A percentile compares a stretch with the other conserved stretches of the same genome.
These are phyloP conservation scores for Porodaedalea pini DNA, from an alignment of 1,284 basidiomycete genomes.

Conservation along the genomic window DNA sequence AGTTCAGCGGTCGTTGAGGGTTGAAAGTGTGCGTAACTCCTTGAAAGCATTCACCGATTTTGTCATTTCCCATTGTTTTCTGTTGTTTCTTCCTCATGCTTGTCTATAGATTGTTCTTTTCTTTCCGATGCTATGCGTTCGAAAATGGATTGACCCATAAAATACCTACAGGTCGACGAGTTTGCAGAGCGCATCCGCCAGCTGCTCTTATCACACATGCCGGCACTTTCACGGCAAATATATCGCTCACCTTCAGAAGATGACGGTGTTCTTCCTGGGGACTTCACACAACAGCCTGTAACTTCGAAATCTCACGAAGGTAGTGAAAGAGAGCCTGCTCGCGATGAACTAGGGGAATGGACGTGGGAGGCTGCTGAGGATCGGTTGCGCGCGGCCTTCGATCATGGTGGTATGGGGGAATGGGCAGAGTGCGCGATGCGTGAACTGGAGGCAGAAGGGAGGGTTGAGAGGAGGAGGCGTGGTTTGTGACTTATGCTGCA, in stretches of 20 bases:
- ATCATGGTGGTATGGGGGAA: slow-evolving; percentile 12
- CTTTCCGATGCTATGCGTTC: background rate
- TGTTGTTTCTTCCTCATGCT: background rate
- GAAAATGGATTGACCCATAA: background rate
- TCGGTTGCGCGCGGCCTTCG: slow-evolving; percentile 13
- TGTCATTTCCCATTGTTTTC: background rate
- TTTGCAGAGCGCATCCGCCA: slow-evolving; percentile 15
- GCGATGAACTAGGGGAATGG: background rate
- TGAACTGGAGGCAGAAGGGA: slow-evolving; percentile 16
- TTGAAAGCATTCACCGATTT: background rate
- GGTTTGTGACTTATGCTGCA: background rate
- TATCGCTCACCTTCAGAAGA: background rate
- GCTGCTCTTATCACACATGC: slow-evolving; percentile 11
- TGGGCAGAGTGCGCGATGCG: slow-evolving; percentile 14
- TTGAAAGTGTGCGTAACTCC: slow-evolving; percentile 14
- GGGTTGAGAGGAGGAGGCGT: slow-evolving; percentile 5
- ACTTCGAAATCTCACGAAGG: background rate
- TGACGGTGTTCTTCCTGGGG: background rate
- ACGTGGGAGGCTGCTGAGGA: slow-evolving; percentile 15
- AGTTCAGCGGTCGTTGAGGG: slow-evolving; percentile 10
- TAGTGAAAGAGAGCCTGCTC: no score
- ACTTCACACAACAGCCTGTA: background rate
- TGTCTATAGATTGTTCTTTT: no score
- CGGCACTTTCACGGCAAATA: slow-evolving; percentile 13
- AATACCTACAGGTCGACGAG: slow-evolving; percentile 14